A percentile compares a stretch with the other conserved stretches of the same genome.
These are phyloP conservation scores for Globisporangium abappressorium DNA, from an alignment of 352 stramenopile species.

Conservation along the genomic window DNA sequence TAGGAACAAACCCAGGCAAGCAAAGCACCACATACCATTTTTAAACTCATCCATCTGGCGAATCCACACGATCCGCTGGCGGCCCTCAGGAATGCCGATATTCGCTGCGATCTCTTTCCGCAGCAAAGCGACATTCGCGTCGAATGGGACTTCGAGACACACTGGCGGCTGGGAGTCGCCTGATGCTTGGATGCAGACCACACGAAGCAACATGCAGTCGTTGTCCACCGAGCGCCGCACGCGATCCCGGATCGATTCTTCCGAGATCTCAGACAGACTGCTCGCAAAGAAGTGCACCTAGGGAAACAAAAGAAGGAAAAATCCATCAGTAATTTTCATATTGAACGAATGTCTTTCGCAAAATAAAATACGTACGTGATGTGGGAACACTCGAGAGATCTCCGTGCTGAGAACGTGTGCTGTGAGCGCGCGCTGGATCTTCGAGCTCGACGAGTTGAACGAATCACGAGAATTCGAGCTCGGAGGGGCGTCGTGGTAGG, in stretches of 20 bases:
- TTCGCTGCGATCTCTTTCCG: conserved; percentile 76
- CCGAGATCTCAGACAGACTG: conserved; percentile 68
- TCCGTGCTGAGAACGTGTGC: conserved; percentile 80
- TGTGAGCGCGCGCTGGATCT: conserved; percentile 75
- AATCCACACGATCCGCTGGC: conserved; percentile 90
- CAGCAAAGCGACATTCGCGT: conserved; percentile 68
- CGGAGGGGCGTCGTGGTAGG: conserved; percentile 20
- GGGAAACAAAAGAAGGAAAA: not conserved
- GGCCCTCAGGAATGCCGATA: conserved; percentile 75
- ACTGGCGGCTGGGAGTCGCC: conserved; percentile 74
- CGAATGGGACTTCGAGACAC: conserved; percentile 80
- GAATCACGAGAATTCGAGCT: conserved; percentile 32
- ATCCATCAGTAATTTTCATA: not conserved
- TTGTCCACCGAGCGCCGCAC: conserved; percentile 82
- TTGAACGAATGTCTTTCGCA: not conserved
- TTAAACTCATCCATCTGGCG: conserved; percentile 81
- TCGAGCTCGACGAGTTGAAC: conserved; percentile 58
- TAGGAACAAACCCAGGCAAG: not conserved
- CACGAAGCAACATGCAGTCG: conserved; percentile 84
- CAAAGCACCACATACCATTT: conserved; percentile 43
- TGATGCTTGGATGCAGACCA: conserved; percentile 83
- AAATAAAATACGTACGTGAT: conserved; percentile 55
- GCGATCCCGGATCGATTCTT: conserved; percentile 83
- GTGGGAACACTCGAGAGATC: conserved; percentile 85
- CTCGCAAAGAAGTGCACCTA: conserved; percentile 88